These are phyloP conservation scores for Myriosclerotinia duriaeana DNA, from an alignment of 2,329 filamentous ascomycete genomes.

Conservation along the genomic window DNA sequence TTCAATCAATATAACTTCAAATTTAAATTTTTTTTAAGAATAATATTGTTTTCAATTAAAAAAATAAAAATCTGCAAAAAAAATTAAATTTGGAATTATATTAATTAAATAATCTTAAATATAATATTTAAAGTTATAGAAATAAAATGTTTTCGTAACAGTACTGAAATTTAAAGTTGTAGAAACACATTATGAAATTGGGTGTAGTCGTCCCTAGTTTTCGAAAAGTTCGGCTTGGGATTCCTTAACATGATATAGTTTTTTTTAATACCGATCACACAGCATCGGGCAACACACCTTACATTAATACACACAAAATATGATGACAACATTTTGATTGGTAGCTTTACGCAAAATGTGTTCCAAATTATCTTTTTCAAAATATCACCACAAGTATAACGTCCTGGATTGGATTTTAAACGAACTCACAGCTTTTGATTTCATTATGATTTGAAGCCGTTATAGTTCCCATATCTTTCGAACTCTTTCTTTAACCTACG, in stretches of 20 bases:
- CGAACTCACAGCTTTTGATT: not conserved
- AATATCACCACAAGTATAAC: not conserved
- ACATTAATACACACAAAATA: conserved; percentile 5
- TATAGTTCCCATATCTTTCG: not conserved
- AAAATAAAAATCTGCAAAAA: no score
- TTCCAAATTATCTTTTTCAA: not conserved
- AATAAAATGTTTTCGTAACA: no score
- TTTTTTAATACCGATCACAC: conserved; percentile 12
- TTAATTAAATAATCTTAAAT: no score
- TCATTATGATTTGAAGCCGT: not conserved
- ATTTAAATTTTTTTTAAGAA: no score
- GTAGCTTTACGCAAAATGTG: conserved; percentile 17
- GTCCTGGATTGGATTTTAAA: conserved; percentile 21
- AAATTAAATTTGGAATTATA: no score
- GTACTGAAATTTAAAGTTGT: no score
- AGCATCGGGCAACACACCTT: conserved; percentile 3
- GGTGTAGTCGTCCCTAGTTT: conserved; percentile 2
- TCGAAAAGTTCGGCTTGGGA: not conserved
- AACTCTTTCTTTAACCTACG: not conserved
- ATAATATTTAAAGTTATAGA: no score
- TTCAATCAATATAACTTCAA: no score
- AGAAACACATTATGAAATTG: no score
- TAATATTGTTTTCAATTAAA: no score
- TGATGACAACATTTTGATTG: conserved; percentile 11
- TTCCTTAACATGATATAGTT: not conserved